Evolutionary conservation across 352 stramenopile species (phyloP).

Genomic region (Phytophthora sp.): DNA sequence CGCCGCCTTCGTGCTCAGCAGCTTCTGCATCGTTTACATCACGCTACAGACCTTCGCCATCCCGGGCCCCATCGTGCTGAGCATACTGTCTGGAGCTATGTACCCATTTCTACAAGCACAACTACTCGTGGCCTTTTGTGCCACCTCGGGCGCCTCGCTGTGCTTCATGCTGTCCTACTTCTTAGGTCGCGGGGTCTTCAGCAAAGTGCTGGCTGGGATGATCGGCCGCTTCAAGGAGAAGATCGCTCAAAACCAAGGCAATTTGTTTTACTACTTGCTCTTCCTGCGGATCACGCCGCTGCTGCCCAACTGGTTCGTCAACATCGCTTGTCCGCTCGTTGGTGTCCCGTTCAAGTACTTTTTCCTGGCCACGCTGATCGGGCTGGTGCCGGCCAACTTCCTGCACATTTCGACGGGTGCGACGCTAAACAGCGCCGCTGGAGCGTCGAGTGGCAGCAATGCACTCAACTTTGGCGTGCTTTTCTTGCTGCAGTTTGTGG

Average conservation of each 20-base stretch:
- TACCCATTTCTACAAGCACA: conserved; percentile 85
- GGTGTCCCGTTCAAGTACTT: conserved; percentile 88
- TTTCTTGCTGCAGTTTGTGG: conserved; percentile 87
- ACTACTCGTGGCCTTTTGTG: conserved; percentile 83
- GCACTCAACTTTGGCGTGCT: conserved; percentile 82
- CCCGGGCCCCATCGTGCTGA: conserved; percentile 85
- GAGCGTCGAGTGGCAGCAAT: conserved; percentile 63
- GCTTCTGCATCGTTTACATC: conserved; percentile 90
- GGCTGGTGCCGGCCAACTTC: conserved; percentile 84
- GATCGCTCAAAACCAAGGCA: conserved; percentile 83
- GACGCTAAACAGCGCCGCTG: conserved; percentile 77
- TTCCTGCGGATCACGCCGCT: conserved; percentile 89
- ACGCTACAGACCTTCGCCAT: conserved; percentile 89
- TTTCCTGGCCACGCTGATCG: conserved; percentile 83
- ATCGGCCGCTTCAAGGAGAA: conserved; percentile 83
- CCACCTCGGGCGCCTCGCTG: conserved; percentile 78
- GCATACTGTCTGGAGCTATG: conserved; percentile 88
- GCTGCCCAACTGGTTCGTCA: conserved; percentile 92
- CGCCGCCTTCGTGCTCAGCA: conserved; percentile 72
- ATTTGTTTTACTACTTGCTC: conserved; percentile 91
- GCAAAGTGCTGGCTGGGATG: conserved; percentile 70
- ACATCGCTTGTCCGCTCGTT: conserved; percentile 87
- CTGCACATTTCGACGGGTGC: conserved; percentile 86
- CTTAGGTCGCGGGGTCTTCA: conserved; percentile 77
- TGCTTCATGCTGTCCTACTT: conserved; percentile 90